Conservation (phyloP, 768 basidiomycete genomes). For the Hygrophorus russula region DNA sequence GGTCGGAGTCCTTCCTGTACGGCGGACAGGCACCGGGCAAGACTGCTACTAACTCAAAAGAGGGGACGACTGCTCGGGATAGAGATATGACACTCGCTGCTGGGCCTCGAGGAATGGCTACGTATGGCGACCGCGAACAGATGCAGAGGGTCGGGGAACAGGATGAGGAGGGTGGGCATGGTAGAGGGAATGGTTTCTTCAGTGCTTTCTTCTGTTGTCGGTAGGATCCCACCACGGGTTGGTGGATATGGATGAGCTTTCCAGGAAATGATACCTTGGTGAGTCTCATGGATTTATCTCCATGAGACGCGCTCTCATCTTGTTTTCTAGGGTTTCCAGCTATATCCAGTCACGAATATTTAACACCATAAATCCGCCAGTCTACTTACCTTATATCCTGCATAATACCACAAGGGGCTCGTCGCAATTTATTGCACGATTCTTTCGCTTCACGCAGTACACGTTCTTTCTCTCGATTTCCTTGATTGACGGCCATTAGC, state of each 20-base stretch:
- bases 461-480: too few species aligned
- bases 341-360: too few species aligned
- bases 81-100: slow-evolving; percentile 18
- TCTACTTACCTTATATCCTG: too few species aligned
- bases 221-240: neutral
- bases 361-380: too few species aligned
- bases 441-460: too few species aligned
- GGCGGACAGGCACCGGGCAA: slow-evolving; percentile 37
- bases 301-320: too few species aligned
- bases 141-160: slow-evolving; percentile 47
- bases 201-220: slow-evolving; percentile 54
- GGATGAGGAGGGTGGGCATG: slow-evolving; percentile 56
- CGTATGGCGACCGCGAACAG: slow-evolving; percentile 60
- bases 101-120: slow-evolving; percentile 41
- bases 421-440: too few species aligned
- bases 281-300: neutral
- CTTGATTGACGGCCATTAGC: too few species aligned
- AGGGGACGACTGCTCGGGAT: slow-evolving; percentile 36
- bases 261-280: neutral
- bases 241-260: neutral
- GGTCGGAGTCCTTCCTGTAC: slow-evolving; percentile 63
- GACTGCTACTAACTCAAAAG: slow-evolving; percentile 38
- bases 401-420: too few species aligned
- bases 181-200: slow-evolving; percentile 52
- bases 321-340: too few species aligned